Evolutionary conservation across 176 grass and related monocot genomes (phyloP).

Genomic region (Oryza glaberrima): DNA sequence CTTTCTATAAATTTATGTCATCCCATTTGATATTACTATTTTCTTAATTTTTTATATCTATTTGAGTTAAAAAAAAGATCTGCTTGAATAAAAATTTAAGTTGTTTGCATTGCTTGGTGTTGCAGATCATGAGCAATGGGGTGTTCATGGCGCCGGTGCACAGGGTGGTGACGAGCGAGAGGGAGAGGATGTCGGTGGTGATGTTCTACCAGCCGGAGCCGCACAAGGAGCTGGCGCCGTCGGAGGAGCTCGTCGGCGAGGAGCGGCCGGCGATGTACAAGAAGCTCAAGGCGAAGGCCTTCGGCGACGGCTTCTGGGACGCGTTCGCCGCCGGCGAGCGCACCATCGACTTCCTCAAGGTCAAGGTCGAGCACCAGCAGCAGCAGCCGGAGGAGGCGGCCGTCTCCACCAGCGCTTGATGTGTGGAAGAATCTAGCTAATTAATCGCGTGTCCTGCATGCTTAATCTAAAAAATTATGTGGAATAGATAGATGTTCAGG

Average conservation of each 20-base stretch:
- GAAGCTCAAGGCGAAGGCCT: slow-evolving; percentile 35
- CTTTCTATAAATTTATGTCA: too few relatives aligned
- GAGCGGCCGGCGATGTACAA: slow-evolving; percentile 38
- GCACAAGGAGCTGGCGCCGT: slow-evolving; percentile 35
- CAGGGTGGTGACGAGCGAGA: not conserved
- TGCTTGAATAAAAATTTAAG: too few relatives aligned
- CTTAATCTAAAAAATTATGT: not conserved
- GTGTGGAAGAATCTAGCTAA: not conserved
- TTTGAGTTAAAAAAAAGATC: too few relatives aligned
- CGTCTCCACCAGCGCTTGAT: not conserved
- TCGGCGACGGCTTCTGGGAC: slow-evolving; percentile 41
- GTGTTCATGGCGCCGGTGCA: not conserved
- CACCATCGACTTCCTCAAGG: slow-evolving; percentile 45
- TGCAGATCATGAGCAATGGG: not conserved
- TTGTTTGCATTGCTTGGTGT: too few relatives aligned
- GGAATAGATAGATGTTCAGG: not conserved
- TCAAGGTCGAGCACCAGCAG: slow-evolving; percentile 7
- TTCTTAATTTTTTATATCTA: too few relatives aligned
- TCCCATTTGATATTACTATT: too few relatives aligned
- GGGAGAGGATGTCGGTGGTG: slow-evolving; percentile 46
- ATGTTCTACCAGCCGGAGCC: slow-evolving; percentile 57
- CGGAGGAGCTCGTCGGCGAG: slow-evolving; percentile 38
- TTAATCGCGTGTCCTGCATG: too few relatives aligned
- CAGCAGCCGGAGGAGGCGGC: not conserved
- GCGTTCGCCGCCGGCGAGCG: slow-evolving; percentile 42